Evolutionary conservation across 2,329 filamentous ascomycete species (phyloP), one percentile per base, ranked within the genome.

Genomic region (Aspergillus sp.): DNA sequence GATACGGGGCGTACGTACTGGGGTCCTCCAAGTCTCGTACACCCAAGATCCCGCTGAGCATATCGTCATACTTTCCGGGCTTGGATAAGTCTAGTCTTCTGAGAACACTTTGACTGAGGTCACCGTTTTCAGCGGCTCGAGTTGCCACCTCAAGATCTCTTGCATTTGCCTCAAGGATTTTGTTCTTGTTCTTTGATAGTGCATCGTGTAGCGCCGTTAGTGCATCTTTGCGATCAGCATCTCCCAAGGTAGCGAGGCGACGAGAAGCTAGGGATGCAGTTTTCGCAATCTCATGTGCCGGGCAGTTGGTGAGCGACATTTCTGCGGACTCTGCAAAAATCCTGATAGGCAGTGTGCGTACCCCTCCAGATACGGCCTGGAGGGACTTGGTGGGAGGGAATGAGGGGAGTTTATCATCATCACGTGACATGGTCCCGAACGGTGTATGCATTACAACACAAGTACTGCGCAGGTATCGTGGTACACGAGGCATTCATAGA

Each of bases 41-140:
- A 77, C 96, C 92, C 61, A 96, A 78, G 62, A 99, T 96, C 26
- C 95, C 95, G 79, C 93, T 90, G 65, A 99, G 83, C 95, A 99
- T 98, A 72, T 98, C 95, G 71, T 97, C 93, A 82, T 90, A 99
- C 80, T 98, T 98, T 59, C 94, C 94, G 72, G 87, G 86, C 75
- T 90, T 90, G 52, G 87, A 87, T 52, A 99, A 81, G 76, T 99
- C 94, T 62, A 99, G 83, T 57, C 95, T 85, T 70, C 96, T 95
- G 32, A 97, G 85, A 24, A 98, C 84, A 71, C 91, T 95, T 70
- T 89, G 84, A 74, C 88, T 94, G 53, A 98, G 80, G 52, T 87
- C 81, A 46, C 94, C 94, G 69, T 87, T 85, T 16, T 87, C 85
- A 20, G 90, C 91, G 52, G 91, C 90, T 68, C 85, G 82, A 46